Conservation (phyloP, 352 stramenopile genomes). For the Poterioochromonas sp. region DNA sequence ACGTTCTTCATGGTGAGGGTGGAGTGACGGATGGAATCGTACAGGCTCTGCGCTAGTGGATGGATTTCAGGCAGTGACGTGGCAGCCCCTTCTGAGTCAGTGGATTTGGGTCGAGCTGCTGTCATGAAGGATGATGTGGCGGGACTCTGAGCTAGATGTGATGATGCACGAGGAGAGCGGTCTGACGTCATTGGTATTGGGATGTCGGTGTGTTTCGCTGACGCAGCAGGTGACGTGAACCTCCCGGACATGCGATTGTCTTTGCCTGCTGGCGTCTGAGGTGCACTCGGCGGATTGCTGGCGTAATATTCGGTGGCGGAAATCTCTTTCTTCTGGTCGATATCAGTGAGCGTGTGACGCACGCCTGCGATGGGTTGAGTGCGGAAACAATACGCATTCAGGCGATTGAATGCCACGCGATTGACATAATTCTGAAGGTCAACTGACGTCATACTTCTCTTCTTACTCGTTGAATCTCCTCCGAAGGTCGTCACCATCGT, state of each 20-base stretch:
- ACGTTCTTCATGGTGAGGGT: conserved; percentile 38
- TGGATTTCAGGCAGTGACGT: not conserved
- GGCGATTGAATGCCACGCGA: not conserved
- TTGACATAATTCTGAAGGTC: conserved; percentile 22
- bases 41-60: not conserved
- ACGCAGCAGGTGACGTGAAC: not conserved
- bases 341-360: not conserved
- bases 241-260: too few relatives aligned
- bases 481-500: conserved; percentile 41
- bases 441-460: too few relatives aligned
- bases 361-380: not conserved
- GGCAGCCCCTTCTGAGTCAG: not conserved
- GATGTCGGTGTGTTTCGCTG: not conserved
- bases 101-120: too few relatives aligned
- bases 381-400: conserved; percentile 6
- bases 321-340: not conserved
- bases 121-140: too few relatives aligned
- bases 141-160: not conserved
- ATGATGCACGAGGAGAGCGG: not conserved
- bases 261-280: too few relatives aligned
- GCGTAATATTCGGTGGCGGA: too few relatives aligned
- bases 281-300: too few relatives aligned
- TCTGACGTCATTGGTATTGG: not conserved
- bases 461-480: too few relatives aligned
- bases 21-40: not conserved